phyloP scores from a whole-genome alignment of 2,329 filamentous ascomycete genomes.

The Curvularia hawaiiensis region DNA sequence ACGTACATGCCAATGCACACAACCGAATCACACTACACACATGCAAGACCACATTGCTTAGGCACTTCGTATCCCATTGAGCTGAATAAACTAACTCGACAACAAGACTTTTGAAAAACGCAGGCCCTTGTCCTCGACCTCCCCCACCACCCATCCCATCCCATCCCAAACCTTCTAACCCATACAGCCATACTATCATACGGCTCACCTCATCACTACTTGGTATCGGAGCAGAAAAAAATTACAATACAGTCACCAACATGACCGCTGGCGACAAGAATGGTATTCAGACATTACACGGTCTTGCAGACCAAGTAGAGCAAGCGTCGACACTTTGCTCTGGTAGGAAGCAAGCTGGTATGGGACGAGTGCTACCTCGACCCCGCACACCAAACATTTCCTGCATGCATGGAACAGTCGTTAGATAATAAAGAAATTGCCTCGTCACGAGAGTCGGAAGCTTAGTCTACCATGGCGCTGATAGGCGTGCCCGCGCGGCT shows the following conservation, averaged over 20 bases:
- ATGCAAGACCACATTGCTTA: constrained; percentile 9
- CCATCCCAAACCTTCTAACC: neutral
- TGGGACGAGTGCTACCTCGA: constrained; percentile 9
- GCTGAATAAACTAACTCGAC: constrained; percentile 1
- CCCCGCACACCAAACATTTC: constrained; percentile 16
- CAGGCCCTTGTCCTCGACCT: constrained; percentile 12
- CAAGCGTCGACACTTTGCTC: constrained; percentile 33
- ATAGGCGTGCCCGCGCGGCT: constrained; percentile 45
- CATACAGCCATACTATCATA: constrained; percentile 8
- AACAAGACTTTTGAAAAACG: constrained; percentile 23
- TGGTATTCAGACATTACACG: constrained; percentile 45
- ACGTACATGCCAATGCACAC: neutral
- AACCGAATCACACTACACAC: neutral
- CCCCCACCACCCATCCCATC: neutral
- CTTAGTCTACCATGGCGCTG: constrained; percentile 37
- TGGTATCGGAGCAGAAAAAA: constrained; percentile 31
- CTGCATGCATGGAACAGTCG: constrained; percentile 18
- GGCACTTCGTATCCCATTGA: constrained; percentile 1
- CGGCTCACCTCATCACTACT: constrained; percentile 15
- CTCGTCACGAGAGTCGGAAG: constrained; percentile 5
- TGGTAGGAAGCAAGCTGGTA: constrained; percentile 10
- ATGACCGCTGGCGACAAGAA: constrained; percentile 15
- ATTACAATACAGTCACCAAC: constrained; percentile 34
- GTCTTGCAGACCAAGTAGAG: constrained; percentile 35
- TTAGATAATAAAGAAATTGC: constrained; percentile 18